A percentile compares a stretch with the other conserved stretches of the same genome.
phyloP scores from a whole-genome alignment of 768 basidiomycete genomes.

The Lentinula guzmanii region DNA sequence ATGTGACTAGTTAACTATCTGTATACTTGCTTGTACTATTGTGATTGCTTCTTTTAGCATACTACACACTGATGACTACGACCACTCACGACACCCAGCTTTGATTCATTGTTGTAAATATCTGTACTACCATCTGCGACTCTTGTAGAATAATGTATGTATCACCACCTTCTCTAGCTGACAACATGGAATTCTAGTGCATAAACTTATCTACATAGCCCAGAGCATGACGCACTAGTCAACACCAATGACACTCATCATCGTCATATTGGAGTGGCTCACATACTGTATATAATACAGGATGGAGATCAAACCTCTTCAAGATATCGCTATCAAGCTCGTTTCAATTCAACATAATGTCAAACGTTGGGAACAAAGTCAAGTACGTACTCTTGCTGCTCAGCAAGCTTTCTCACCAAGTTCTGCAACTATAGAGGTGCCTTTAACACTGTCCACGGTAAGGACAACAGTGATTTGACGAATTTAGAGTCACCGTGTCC shows the following conservation, averaged over 20 bases:
- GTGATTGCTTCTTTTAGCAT: neutral
- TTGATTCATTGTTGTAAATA: neutral
- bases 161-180: neutral
- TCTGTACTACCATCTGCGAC: neutral
- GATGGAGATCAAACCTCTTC: too few species aligned
- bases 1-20: neutral
- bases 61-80: neutral
- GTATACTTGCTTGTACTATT: neutral
- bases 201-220: neutral
- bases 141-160: neutral
- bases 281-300: neutral
- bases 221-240: neutral
- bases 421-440: neutral
- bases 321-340: too few species aligned
- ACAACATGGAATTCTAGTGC: neutral
- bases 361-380: slow-evolving; percentile 5
- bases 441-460: neutral
- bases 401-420: neutral
- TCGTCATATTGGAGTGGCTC: neutral
- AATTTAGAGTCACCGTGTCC: neutral
- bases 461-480: neutral
- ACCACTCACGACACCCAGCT: neutral
- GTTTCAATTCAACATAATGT: neutral
- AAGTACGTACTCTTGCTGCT: neutral
- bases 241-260: neutral